Conservation (phyloP, 2,329 filamentous ascomycete species). For the Raffaelea ambrosiae region DNA sequence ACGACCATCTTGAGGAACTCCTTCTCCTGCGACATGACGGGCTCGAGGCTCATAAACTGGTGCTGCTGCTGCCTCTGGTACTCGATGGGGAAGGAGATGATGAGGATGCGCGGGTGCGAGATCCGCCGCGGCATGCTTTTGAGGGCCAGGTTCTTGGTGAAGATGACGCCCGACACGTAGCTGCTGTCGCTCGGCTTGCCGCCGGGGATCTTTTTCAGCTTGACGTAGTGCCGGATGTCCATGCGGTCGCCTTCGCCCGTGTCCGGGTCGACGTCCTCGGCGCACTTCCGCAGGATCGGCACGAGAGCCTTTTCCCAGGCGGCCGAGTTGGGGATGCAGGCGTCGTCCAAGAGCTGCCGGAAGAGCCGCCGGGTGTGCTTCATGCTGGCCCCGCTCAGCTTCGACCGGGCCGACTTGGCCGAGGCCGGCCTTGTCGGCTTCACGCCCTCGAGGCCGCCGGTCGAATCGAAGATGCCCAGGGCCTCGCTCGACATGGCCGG, state of each 20-base stretch:
- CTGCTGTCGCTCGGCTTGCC: constrained; percentile 83
- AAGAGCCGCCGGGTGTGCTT: constrained; percentile 82
- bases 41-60: constrained; percentile 97
- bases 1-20: constrained; percentile 91
- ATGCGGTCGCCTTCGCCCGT: constrained; percentile 88
- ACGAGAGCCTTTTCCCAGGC: constrained; percentile 88
- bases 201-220: constrained; percentile 91
- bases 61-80: constrained; percentile 82
- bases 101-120: constrained; percentile 73
- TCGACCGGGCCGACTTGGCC: constrained; percentile 59
- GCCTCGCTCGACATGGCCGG: constrained; percentile 43
- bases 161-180: constrained; percentile 96
- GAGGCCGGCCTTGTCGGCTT: constrained; percentile 27
- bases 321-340: constrained; percentile 59
- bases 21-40: constrained; percentile 91
- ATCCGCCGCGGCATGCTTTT: constrained; percentile 95
- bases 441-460: constrained; percentile 31
- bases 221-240: constrained; percentile 95
- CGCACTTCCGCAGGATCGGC: constrained; percentile 82
- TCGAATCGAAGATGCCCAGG: constrained; percentile 36
- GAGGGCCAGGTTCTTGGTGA: constrained; percentile 91
- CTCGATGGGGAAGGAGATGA: constrained; percentile 91
- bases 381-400: constrained; percentile 79
- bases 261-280: constrained; percentile 90
- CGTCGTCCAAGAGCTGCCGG: constrained; percentile 72